A percentile compares a stretch with the other conserved stretches of the same genome.
Conservation (phyloP, 768 basidiomycete species). For the Termitomyces heimii region DNA sequence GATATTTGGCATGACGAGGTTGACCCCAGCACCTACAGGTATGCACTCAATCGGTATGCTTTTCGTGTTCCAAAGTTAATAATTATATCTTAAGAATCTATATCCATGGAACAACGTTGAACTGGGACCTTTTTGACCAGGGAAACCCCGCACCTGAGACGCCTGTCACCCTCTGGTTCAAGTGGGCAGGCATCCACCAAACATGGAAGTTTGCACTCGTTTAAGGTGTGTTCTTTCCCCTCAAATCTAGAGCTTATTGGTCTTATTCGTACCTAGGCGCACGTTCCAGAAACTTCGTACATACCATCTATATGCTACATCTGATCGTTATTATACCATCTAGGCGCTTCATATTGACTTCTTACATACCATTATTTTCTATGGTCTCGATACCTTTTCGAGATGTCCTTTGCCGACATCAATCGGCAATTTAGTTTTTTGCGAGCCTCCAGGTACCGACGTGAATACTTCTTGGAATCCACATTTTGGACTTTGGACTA, state of each 20-base stretch:
- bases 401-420: neutral
- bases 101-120: conserved; percentile 34
- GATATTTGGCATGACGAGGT: conserved; percentile 41
- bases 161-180: conserved; percentile 39
- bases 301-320: neutral
- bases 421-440: neutral
- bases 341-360: neutral
- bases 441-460: neutral
- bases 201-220: conserved; percentile 38
- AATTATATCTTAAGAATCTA: conserved; percentile 31
- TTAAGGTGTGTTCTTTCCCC: conserved; percentile 1
- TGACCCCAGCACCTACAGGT: conserved; percentile 37
- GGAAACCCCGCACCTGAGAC: conserved; percentile 41
- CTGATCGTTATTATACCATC: conserved; percentile 4
- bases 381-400: neutral
- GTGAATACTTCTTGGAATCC: neutral
- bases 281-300: neutral
- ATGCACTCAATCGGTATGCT: conserved; percentile 4
- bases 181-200: conserved; percentile 47
- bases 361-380: neutral
- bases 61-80: neutral
- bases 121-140: conserved; percentile 41
- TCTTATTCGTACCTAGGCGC: neutral
- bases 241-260: neutral
- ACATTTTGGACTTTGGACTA: neutral